phyloP scores from a whole-genome alignment of 768 basidiomycete genomes.

The Podaxis sp. region DNA sequence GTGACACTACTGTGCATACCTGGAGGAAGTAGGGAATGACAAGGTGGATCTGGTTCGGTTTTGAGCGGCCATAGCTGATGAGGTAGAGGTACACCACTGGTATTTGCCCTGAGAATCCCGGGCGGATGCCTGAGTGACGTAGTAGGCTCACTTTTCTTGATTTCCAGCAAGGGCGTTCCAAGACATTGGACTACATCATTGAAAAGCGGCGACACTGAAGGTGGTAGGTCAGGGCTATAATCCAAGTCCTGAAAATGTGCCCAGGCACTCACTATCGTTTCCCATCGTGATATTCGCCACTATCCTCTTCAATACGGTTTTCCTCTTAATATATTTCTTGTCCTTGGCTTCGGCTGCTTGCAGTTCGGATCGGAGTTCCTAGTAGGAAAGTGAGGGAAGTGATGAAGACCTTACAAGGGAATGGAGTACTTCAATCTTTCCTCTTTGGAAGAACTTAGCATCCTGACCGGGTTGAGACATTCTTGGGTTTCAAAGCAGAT shows the following conservation, averaged over 20 bases:
- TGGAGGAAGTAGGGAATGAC: constrained; percentile 91
- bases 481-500: not conserved
- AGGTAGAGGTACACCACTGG: constrained; percentile 97
- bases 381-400: constrained; percentile 8
- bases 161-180: constrained; percentile 92
- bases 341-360: constrained; percentile 93
- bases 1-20: constrained; percentile 39
- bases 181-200: constrained; percentile 95
- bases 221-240: constrained; percentile 16
- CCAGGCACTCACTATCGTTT: constrained; percentile 82
- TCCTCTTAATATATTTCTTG: constrained; percentile 93
- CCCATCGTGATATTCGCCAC: constrained; percentile 99
- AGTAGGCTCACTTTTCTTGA: constrained; percentile 90
- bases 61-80: constrained; percentile 92
- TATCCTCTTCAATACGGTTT: constrained; percentile 94
- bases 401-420: not conserved
- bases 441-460: constrained; percentile 89
- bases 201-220: constrained; percentile 87
- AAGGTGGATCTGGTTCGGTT: constrained; percentile 90
- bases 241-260: constrained; percentile 20
- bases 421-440: constrained; percentile 78
- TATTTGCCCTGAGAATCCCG: constrained; percentile 17
- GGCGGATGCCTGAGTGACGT: not conserved
- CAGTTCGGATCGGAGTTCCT: constrained; percentile 91
- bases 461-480: constrained; percentile 74